Evolutionary conservation across 108 stramenopile genomes (phyloP).

Genomic region (Aurantiochytrium sp.): DNA sequence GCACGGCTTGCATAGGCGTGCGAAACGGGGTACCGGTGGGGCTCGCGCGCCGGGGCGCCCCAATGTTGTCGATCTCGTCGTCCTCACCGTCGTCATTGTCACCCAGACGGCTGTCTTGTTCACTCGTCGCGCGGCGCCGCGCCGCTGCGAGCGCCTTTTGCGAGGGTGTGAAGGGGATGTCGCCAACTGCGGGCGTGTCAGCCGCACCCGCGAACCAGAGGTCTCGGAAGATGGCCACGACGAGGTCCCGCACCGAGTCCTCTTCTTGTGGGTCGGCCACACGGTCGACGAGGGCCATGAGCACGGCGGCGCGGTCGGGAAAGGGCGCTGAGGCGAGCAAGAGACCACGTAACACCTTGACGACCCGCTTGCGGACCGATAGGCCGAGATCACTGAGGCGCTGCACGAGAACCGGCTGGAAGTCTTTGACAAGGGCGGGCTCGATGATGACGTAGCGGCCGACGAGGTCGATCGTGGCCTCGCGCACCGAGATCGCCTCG

Average conservation of each 20-base stretch:
- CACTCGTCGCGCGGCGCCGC: too few species aligned
- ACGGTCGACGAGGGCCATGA: not conserved
- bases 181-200: not conserved
- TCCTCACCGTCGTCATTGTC: too few species aligned
- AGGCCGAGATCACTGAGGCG: constrained; percentile 51
- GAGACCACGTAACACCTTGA: constrained; percentile 39
- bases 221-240: not conserved
- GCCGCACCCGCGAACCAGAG: not conserved
- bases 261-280: constrained; percentile 18
- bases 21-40: not conserved
- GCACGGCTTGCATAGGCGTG: not conserved
- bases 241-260: not conserved
- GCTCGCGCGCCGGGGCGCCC: not conserved
- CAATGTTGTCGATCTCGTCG: not conserved
- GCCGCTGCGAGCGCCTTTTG: too few species aligned
- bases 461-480: constrained; percentile 49
- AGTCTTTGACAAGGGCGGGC: constrained; percentile 34
- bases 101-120: too few species aligned
- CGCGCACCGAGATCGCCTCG: constrained; percentile 47
- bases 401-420: constrained; percentile 39
- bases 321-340: constrained; percentile 25
- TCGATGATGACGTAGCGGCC: constrained; percentile 45
- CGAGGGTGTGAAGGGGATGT: not conserved
- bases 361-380: constrained; percentile 48
- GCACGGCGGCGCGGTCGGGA: not conserved